Conservation (phyloP, 2,329 filamentous ascomycete genomes). For the Ascochyta viciae-villosae region DNA sequence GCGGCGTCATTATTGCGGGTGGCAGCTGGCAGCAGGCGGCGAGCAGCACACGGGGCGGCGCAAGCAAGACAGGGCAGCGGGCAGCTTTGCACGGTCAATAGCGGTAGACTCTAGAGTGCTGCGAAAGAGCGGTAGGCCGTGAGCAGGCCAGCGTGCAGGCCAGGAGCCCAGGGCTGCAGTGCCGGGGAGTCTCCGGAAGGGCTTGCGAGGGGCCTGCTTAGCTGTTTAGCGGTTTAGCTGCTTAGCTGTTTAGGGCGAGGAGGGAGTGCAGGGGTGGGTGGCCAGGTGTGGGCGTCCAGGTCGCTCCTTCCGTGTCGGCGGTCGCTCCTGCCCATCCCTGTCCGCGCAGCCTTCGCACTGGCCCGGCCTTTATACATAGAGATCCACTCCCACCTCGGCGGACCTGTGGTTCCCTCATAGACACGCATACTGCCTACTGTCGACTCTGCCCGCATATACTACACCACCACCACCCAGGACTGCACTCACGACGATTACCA, state of each 20-base stretch:
- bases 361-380: conserved; percentile 30
- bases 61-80: conserved; percentile 12
- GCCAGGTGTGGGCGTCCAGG: conserved; percentile 27
- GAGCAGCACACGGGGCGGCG: not conserved
- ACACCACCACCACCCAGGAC: too few relatives aligned
- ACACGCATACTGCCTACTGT: not conserved
- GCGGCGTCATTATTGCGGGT: conserved; percentile 3
- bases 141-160: conserved; percentile 11
- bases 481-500: too few relatives aligned
- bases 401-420: conserved; percentile 9
- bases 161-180: conserved; percentile 25
- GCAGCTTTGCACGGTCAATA: conserved; percentile 10
- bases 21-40: not conserved
- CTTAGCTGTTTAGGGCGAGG: conserved; percentile 16
- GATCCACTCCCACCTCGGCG: conserved; percentile 29
- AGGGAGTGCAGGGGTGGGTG: conserved; percentile 20
- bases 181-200: conserved; percentile 30
- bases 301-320: conserved; percentile 28
- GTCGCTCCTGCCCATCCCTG: conserved; percentile 25
- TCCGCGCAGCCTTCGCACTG: conserved; percentile 22
- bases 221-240: too few relatives aligned
- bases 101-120: conserved; percentile 2
- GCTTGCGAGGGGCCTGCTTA: conserved; percentile 9
- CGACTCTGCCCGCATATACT: too few relatives aligned
- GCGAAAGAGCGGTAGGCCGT: conserved; percentile 22